Evolutionary conservation across 169 alveolate genomes (phyloP).

Genomic region (Plasmodium vivax): DNA sequence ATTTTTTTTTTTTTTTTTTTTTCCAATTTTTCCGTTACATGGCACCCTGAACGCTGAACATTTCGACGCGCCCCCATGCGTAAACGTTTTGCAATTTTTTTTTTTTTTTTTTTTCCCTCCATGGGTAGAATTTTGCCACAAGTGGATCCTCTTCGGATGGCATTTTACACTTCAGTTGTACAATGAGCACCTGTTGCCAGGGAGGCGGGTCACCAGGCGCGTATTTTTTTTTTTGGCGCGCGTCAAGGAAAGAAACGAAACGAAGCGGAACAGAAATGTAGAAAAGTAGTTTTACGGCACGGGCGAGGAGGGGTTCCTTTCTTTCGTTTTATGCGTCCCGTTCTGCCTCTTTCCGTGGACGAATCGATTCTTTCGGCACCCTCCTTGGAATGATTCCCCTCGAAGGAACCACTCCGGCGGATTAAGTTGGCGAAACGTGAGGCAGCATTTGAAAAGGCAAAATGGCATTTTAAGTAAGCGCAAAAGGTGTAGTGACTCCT

Average conservation of each 20-base stretch:
- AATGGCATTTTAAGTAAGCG: neutral
- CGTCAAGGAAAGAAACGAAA: neutral
- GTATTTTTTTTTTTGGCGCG: neutral
- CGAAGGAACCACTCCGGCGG: neutral
- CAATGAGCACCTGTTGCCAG: neutral
- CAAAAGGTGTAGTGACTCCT: neutral
- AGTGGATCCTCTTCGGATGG: neutral
- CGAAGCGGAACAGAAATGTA: neutral
- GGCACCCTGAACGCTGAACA: neutral
- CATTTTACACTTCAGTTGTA: neutral
- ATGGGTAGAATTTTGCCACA: neutral
- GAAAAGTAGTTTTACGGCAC: neutral
- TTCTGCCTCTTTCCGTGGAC: neutral
- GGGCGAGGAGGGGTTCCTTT: neutral
- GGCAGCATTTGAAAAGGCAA: neutral
- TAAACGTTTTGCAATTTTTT: neutral
- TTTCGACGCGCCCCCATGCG: neutral
- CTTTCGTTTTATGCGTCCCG: neutral
- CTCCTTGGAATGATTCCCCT: neutral
- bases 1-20: neutral
- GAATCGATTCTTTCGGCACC: neutral
- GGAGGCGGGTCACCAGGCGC: neutral
- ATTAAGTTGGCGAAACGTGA: neutral
- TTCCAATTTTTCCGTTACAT: neutral
- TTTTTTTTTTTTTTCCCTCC: neutral